Evolutionary conservation across 257 asterid species (phyloP).

Genomic region (Solanum boliviense): DNA sequence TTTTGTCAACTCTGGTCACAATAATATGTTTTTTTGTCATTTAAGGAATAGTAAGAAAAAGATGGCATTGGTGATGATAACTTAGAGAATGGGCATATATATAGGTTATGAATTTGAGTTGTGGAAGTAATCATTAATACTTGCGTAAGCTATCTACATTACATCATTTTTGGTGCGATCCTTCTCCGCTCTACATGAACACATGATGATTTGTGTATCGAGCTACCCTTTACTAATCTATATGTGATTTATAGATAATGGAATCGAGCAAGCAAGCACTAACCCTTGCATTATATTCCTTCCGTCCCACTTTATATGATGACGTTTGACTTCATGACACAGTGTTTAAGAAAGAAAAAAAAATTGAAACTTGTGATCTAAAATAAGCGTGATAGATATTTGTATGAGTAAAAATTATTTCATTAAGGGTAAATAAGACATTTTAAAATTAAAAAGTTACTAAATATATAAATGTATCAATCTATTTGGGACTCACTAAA

Average conservation of each 20-base stretch:
- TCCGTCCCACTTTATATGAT: too few relatives aligned
- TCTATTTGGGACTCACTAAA: too few relatives aligned
- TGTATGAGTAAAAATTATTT: too few relatives aligned
- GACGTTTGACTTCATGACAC: too few relatives aligned
- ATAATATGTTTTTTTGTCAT: not conserved
- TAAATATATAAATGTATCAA: too few relatives aligned
- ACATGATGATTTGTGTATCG: not conserved
- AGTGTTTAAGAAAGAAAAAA: too few relatives aligned
- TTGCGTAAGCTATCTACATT: not conserved
- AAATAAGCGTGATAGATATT: too few relatives aligned
- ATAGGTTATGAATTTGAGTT: not conserved
- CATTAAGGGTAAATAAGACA: too few relatives aligned
- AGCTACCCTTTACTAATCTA: not conserved
- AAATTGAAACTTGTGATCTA: too few relatives aligned
- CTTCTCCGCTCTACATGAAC: not conserved
- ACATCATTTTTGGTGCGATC: rapidly evolving
- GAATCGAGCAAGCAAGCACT: not conserved
- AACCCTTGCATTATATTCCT: not conserved
- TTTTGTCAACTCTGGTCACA: not conserved
- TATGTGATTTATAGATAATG: not conserved
- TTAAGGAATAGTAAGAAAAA: not conserved
- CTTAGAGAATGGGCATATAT: not conserved
- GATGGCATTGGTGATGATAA: not conserved
- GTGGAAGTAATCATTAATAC: not conserved
- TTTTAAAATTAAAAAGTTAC: too few relatives aligned